A percentile compares a stretch with the other conserved stretches of the same genome.
Conservation (phyloP, 2,329 filamentous ascomycete species). For the Stagonosporopsis rhizophila region DNA sequence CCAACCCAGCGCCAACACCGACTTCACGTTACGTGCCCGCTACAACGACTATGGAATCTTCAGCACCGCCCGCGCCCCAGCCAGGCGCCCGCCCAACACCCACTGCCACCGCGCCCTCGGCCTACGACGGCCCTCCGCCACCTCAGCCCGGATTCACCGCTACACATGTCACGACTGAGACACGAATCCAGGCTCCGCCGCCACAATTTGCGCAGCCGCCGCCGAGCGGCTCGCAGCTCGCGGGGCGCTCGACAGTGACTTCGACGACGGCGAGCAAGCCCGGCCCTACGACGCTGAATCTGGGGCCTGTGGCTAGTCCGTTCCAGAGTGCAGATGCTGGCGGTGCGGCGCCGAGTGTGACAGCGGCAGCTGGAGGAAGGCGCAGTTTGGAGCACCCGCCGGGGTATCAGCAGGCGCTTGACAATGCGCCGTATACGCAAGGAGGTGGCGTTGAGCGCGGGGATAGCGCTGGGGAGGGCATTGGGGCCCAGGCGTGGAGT, state of each 20-base stretch:
- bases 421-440: conserved; percentile 48
- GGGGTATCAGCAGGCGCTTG: conserved; percentile 57
- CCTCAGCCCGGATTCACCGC: conserved; percentile 49
- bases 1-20: conserved; percentile 45
- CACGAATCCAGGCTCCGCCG: conserved; percentile 37
- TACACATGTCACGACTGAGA: conserved; percentile 41
- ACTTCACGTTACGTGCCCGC: conserved; percentile 40
- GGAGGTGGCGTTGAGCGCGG: conserved; percentile 49
- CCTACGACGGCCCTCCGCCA: conserved; percentile 31
- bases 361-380: conserved; percentile 14
- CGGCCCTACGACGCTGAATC: conserved; percentile 49
- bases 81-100: conserved; percentile 50
- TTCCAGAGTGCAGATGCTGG: conserved; percentile 33
- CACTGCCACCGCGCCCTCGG: conserved; percentile 24
- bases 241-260: conserved; percentile 49
- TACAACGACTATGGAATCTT: conserved; percentile 39
- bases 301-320: conserved; percentile 44
- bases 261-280: conserved; percentile 33
- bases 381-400: conserved; percentile 53
- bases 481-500: conserved; percentile 45
- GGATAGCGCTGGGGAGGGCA: conserved; percentile 34
- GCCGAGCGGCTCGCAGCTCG: conserved; percentile 46
- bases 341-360: conserved; percentile 25
- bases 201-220: conserved; percentile 51
- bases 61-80: conserved; percentile 44